These are phyloP conservation scores for Metarhizium robertsii DNA, from an alignment of 2,329 filamentous ascomycete species.

Conservation along the genomic window DNA sequence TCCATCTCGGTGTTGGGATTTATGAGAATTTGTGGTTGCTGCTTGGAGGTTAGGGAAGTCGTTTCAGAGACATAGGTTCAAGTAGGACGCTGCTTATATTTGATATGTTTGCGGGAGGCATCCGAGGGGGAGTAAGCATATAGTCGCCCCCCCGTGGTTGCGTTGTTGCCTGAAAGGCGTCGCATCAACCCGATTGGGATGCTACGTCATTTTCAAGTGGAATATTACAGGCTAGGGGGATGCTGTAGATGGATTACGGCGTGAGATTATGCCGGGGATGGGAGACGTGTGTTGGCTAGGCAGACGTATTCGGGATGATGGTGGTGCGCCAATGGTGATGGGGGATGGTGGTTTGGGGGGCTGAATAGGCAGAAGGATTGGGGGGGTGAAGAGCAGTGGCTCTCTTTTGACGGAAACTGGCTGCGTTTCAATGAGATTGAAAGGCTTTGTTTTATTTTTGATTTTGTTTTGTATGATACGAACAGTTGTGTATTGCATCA, in stretches of 20 bases:
- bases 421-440: no score
- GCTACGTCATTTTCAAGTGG: not conserved
- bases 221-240: not conserved
- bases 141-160: not conserved
- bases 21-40: not conserved
- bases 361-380: not conserved
- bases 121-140: no score
- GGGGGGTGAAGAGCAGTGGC: no score
- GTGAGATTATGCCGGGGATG: no score
- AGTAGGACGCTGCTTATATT: no score
- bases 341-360: not conserved
- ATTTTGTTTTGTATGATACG: no score
- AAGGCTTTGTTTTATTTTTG: no score
- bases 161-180: not conserved
- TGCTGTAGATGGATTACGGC: not conserved
- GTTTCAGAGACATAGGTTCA: no score
- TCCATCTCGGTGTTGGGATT: constrained; percentile 17
- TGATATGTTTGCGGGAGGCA: no score
- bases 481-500: no score
- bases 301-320: not conserved
- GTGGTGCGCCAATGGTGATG: not conserved
- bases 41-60: no score
- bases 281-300: not conserved
- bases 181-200: not conserved
- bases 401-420: no score